Conservation (phyloP, 441 rosid genomes). For the Populus tomentosa region DNA sequence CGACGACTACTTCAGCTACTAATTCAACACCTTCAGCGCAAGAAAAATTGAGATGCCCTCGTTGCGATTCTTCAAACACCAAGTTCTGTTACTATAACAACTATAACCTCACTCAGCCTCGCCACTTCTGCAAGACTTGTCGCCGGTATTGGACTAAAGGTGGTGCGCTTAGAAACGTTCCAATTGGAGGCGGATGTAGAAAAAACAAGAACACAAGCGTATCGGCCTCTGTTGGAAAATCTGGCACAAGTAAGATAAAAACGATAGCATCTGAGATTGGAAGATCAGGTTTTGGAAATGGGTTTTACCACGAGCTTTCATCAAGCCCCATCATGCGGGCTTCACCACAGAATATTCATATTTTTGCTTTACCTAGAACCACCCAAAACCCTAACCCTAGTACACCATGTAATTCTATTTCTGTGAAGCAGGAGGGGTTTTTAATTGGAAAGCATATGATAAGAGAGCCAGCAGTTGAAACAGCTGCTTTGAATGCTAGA, state of each 20-base stretch:
- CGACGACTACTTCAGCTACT: slow-evolving; percentile 14
- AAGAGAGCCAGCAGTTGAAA: slow-evolving; percentile 26
- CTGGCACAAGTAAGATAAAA: slow-evolving; percentile 36
- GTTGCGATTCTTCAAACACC: slow-evolving; percentile 72
- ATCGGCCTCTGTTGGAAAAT: slow-evolving; percentile 38
- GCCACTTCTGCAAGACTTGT: slow-evolving; percentile 82
- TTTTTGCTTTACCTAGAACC: slow-evolving; percentile 44
- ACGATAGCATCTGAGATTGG: slow-evolving; percentile 42
- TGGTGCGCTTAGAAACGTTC: slow-evolving; percentile 65
- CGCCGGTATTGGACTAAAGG: slow-evolving; percentile 88
- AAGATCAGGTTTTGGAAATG: slow-evolving; percentile 34
- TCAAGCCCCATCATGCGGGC: slow-evolving; percentile 49
- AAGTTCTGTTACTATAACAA: slow-evolving; percentile 85
- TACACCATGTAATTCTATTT: slow-evolving; percentile 18
- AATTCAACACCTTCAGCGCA: slow-evolving; percentile 27
- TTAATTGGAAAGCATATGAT: slow-evolving; percentile 34
- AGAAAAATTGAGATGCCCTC: slow-evolving; percentile 58
- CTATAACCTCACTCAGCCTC: slow-evolving; percentile 81
- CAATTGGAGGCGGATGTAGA: slow-evolving; percentile 79
- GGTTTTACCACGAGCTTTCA: slow-evolving; percentile 36
- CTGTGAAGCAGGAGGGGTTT: slow-evolving; percentile 40
- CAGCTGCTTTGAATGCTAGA: slow-evolving; percentile 27
- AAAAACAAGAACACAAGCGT: slow-evolving; percentile 47
- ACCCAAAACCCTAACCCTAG: slow-evolving; percentile 41
- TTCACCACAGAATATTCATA: slow-evolving; percentile 47